Conservation (phyloP, 2,329 filamentous ascomycete species). For the Penicillium sp. region DNA sequence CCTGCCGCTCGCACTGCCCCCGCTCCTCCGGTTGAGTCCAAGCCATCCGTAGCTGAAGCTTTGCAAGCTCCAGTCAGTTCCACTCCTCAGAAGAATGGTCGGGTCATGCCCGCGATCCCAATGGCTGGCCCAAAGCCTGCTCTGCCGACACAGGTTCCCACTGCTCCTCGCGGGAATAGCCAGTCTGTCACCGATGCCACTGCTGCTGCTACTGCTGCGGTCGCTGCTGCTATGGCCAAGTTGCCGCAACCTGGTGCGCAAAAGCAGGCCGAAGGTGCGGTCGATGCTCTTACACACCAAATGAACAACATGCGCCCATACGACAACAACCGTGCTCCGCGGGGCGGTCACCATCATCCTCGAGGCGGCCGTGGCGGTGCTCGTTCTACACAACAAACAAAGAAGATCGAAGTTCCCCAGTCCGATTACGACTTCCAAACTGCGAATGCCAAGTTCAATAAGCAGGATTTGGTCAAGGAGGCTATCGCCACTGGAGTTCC, state of each 20-base stretch:
- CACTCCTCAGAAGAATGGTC: slow-evolving; percentile 39
- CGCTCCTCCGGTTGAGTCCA: slow-evolving; percentile 39
- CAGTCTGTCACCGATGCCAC: slow-evolving; percentile 47
- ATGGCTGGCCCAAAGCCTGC: slow-evolving; percentile 37
- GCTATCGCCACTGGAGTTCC: slow-evolving; percentile 74
- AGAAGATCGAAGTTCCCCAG: slow-evolving; percentile 81
- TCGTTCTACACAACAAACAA: slow-evolving; percentile 46
- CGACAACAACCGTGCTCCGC: slow-evolving; percentile 36
- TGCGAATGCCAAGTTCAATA: slow-evolving; percentile 84
- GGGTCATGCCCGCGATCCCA: slow-evolving; percentile 47
- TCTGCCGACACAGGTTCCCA: slow-evolving; percentile 22
- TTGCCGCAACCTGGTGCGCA: slow-evolving; percentile 40
- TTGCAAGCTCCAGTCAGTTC: slow-evolving; percentile 28
- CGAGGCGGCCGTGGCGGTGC: slow-evolving; percentile 49
- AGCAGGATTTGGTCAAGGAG: slow-evolving; percentile 83
- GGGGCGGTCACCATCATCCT: slow-evolving; percentile 38
- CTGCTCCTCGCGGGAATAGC: slow-evolving; percentile 23
- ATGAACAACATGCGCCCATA: slow-evolving; percentile 47
- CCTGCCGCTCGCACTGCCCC: slow-evolving; percentile 35
- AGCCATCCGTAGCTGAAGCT: slow-evolving; percentile 39
- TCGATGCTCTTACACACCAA: slow-evolving; percentile 45
- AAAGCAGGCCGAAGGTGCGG: slow-evolving; percentile 33
- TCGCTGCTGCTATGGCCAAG: slow-evolving; percentile 52
- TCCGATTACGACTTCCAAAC: slow-evolving; percentile 90
- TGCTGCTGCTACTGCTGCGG: slow-evolving; percentile 49